These are phyloP conservation scores for Chenopodium berlandieri DNA, from an alignment of 148 eudicot genomes.

Conservation along the genomic window DNA sequence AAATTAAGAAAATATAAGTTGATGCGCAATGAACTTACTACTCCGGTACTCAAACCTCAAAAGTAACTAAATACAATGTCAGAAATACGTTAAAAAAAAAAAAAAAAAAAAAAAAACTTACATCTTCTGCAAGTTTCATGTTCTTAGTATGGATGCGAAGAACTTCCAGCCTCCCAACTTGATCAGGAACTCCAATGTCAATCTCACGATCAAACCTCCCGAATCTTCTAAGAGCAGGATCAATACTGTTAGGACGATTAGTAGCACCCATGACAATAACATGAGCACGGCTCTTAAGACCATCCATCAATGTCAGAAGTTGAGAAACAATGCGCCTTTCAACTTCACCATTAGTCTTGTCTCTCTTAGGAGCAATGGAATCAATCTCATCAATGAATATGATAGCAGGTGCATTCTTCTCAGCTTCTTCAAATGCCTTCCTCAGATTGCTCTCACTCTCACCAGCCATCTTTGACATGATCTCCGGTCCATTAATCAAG, in stretches of 20 bases:
- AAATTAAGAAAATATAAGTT: not conserved
- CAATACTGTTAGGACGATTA: slow-evolving; percentile 78
- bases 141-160: slow-evolving; percentile 79
- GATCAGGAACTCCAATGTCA: slow-evolving; percentile 78
- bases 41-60: not conserved
- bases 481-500: slow-evolving; percentile 73
- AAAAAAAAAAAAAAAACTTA: slow-evolving; percentile 14
- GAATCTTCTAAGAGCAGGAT: slow-evolving; percentile 73
- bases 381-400: slow-evolving; percentile 78
- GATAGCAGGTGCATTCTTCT: slow-evolving; percentile 77
- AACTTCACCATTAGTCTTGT: slow-evolving; percentile 76
- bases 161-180: slow-evolving; percentile 71
- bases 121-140: slow-evolving; percentile 72
- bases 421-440: slow-evolving; percentile 75
- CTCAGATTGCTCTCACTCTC: slow-evolving; percentile 80
- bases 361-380: slow-evolving; percentile 82
- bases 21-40: too few species aligned
- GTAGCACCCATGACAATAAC: slow-evolving; percentile 82
- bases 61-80: not conserved
- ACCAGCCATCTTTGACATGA: slow-evolving; percentile 76
- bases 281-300: slow-evolving; percentile 72
- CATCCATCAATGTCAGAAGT: slow-evolving; percentile 74
- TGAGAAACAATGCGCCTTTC: slow-evolving; percentile 81
- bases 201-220: slow-evolving; percentile 83
- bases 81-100: not conserved